Base-by-base conservation (phyloP, 148 eudicot genomes). In the Rhododendron williamsianum region DNA sequence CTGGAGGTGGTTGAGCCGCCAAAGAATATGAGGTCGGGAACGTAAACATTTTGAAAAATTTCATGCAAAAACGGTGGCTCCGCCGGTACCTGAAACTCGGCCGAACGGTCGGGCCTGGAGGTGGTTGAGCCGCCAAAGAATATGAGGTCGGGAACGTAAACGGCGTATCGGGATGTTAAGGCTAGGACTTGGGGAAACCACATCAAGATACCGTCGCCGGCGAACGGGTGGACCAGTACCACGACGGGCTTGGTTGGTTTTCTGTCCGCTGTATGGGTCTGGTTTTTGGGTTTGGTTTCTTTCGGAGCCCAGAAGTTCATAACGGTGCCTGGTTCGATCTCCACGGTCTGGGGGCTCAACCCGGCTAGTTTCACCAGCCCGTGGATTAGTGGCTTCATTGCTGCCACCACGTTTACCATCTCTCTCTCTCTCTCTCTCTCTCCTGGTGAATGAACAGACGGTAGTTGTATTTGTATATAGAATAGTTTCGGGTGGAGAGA, bases 11-110 rank as follows among this genome's bases (percentile, higher is more conserved):
- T 54, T 21, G 83, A 81, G 46, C 71, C 83, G 27, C 83, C 93
- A 38, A 92, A 92, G 89, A 92, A 93, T 30, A 91, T 35, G n/a
- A 93, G 78, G 85, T 91, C 92, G 18, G 95, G 95, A 48, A 91
- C 89, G 67, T 88, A 90, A 10, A 93, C 80, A n/a, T 48, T 48
- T 48, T 8, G 5, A 38, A 2, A 38, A 38, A 0, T 10, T 49
- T 49, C 52, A 49, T 49, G 15, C 52, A 11, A 11, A 49, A 15
- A 3, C 1, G 56, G 56, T 52, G 56, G 56, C 56, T 52, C 56
- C 4, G 56, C 56, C 56, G 56, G 56, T 13, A 90, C 96, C 82
- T 93, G 96, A 82, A 93, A 92, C 12, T 19, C 12, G 0, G 83
- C 8, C 15, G 27, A 30, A 23, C 83, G 69, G 23, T 36, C 30